Conservation (phyloP, 768 basidiomycete genomes). For the Phylloporus sp. region DNA sequence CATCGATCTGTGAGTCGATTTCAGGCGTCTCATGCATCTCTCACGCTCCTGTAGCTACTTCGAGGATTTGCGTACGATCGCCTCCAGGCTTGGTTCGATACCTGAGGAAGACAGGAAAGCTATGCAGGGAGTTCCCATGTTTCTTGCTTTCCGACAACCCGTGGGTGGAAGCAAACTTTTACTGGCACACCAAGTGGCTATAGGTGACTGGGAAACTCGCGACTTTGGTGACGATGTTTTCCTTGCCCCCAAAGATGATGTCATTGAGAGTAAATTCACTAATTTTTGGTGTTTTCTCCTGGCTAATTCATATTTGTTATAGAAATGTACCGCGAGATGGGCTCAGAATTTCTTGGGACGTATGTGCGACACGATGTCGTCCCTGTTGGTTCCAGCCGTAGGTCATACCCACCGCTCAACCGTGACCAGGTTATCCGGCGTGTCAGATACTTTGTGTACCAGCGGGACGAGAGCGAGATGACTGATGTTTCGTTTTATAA, state of each 20-base stretch:
- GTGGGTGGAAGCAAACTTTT: neutral
- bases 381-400: neutral
- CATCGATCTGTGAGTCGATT: constrained; percentile 1
- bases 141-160: neutral
- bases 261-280: constrained; percentile 8
- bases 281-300: neutral
- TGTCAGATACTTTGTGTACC: constrained; percentile 6
- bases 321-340: constrained; percentile 15
- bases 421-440: constrained; percentile 2
- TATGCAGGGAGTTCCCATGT: constrained; percentile 10
- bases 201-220: constrained; percentile 11
- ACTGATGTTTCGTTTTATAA: neutral
- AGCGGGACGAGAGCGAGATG: constrained; percentile 8
- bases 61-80: constrained; percentile 11
- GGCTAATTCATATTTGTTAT: neutral
- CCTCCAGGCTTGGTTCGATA: constrained; percentile 10
- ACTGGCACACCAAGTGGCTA: constrained; percentile 7
- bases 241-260: constrained; percentile 6
- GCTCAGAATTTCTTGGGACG: constrained; percentile 10
- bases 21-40: neutral
- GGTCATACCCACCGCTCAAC: neutral
- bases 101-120: constrained; percentile 4
- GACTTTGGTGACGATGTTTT: constrained; percentile 7
- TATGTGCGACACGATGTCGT: constrained; percentile 3
- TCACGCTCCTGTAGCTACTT: constrained; percentile 6